Base-by-base conservation (phyloP, 1,139 yeast genomes). In the Tardiomyces blankii region DNA sequence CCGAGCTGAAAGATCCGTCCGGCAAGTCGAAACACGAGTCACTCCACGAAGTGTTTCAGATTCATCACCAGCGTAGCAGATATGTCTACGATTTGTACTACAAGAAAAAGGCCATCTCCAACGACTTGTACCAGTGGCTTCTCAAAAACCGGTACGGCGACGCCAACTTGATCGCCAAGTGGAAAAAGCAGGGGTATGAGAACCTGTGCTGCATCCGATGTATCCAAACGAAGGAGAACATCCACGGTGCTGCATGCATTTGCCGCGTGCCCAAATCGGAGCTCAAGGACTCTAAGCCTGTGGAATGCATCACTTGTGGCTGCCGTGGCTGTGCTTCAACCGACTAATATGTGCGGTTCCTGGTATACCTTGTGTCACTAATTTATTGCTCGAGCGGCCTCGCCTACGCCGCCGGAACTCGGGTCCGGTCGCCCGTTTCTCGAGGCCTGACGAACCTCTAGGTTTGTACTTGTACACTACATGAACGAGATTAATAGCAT, bases 101-200 rank as follows among this genome's bases (percentile, higher is more conserved):
- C 65, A 80, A 78, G 51, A 72, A 84, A 49, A 77, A 82, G 53
- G 73, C 80, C 28, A 83, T 88, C 35, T 73, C 82, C 2, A 65
- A 69, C 42, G 81, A 80, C 40, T 68, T 88, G n/a, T 88, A 86
- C 61, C 79, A 80, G 42, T 88, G 91, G 86, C 67, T 88, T 23
- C 57, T 86, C 46, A 74, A 75, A 51, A 80, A 84, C 56, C 75
- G 78, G 47, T 77, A 78, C 54, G 84, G 77, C 1, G 91, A 88
- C 59, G 77, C 70, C 6, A 74, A 77, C 41, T 67, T 88, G 49
- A 85, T 88, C 38, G 93, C 95, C 33, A 88, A 88, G 62, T 88
- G 96, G 96, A 80, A 80, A 63, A 87, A 85, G 59, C 81, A 78
- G 58, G 96, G 96, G 8, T 88, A 88, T 63, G 96, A 88, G 60